These are phyloP conservation scores for Myochromella boudieri DNA, from an alignment of 768 basidiomycete species.

Conservation along the genomic window DNA sequence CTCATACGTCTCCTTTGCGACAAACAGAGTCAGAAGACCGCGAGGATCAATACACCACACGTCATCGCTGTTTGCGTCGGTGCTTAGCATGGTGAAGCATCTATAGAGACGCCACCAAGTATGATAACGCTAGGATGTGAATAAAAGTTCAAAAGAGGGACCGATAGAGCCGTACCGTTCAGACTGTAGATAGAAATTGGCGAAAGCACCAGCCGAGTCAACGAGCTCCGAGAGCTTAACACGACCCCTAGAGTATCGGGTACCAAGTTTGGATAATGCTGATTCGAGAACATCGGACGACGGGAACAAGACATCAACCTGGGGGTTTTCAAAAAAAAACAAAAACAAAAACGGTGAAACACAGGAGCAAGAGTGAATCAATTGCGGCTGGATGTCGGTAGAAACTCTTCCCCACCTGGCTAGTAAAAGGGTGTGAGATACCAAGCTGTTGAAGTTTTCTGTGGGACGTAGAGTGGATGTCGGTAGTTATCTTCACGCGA, in stretches of 20 bases:
- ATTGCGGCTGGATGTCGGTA: background rate
- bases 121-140: background rate
- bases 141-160: background rate
- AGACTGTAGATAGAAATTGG: conserved; percentile 1
- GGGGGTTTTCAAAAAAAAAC: conserved; percentile 5
- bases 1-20: conserved; percentile 60
- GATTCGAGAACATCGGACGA: conserved; percentile 37
- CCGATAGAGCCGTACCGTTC: conserved; percentile 4
- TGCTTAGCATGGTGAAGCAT: conserved; percentile 33
- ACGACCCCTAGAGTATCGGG: conserved; percentile 44
- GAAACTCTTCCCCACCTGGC: conserved; percentile 37
- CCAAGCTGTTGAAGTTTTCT: conserved; percentile 33
- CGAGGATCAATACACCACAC: conserved; percentile 72
- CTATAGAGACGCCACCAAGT: conserved; percentile 10
- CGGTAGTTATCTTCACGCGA: conserved; percentile 19
- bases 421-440: conserved; percentile 49
- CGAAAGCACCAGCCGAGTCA: conserved; percentile 8
- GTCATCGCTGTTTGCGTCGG: conserved; percentile 41
- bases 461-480: conserved; percentile 13
- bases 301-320: conserved; percentile 69
- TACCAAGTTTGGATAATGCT: conserved; percentile 39
- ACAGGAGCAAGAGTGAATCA: conserved; percentile 1
- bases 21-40: conserved; percentile 55
- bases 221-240: conserved; percentile 44
- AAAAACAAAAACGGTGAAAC: background rate